Evolutionary conservation across 768 basidiomycete genomes (phyloP).

Genomic region (Pleurotus cornucopiae): DNA sequence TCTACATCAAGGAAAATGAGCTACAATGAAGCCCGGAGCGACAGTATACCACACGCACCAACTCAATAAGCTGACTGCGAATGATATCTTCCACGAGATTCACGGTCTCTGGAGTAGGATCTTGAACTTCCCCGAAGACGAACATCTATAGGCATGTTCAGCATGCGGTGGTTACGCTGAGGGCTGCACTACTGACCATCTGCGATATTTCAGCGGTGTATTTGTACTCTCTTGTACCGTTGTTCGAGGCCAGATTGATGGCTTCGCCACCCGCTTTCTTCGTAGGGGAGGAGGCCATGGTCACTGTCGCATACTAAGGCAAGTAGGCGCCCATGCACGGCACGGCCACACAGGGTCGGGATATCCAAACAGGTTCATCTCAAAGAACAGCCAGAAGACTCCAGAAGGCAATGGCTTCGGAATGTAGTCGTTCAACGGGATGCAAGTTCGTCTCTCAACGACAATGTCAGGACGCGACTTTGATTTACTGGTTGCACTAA

Average conservation of each 20-base stretch:
- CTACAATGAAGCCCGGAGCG: background rate
- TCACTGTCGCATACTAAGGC: background rate
- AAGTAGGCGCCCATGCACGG: background rate
- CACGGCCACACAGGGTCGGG: background rate
- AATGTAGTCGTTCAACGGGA: too few species aligned
- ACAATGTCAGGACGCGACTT: too few species aligned
- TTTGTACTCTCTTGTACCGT: slow-evolving; percentile 62
- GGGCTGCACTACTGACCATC: slow-evolving; percentile 57
- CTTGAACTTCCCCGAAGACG: slow-evolving; percentile 93
- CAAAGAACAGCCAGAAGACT: too few species aligned
- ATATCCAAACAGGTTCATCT: too few species aligned
- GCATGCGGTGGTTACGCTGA: background rate
- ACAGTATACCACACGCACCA: slow-evolving; percentile 38
- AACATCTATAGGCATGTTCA: slow-evolving; percentile 64
- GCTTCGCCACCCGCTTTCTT: slow-evolving; percentile 16
- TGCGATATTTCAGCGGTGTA: slow-evolving; percentile 91
- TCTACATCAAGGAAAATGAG: slow-evolving; percentile 43
- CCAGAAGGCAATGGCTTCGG: too few species aligned
- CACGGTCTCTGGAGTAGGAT: slow-evolving; percentile 82
- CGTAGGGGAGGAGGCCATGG: slow-evolving; percentile 1
- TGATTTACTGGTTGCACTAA: too few species aligned
- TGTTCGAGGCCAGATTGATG: slow-evolving; percentile 1
- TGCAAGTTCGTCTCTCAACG: too few species aligned
- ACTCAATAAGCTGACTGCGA: slow-evolving; percentile 83
- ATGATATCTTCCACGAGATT: slow-evolving; percentile 96